These are phyloP conservation scores for Myotisia sp. DNA, from an alignment of 2,329 filamentous ascomycete species.

Conservation along the genomic window DNA sequence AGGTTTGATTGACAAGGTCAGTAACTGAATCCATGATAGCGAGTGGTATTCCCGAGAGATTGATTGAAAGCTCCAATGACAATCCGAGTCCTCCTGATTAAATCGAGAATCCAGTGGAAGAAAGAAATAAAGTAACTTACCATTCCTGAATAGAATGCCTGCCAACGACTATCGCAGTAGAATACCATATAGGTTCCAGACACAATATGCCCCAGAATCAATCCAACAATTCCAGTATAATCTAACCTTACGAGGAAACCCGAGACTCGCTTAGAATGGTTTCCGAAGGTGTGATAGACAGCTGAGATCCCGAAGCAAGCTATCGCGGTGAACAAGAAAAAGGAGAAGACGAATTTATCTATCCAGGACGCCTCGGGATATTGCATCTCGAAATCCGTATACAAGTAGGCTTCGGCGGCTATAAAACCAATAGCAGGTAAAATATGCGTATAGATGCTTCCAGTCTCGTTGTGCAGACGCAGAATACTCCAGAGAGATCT, in stretches of 20 bases:
- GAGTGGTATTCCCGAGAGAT: no score
- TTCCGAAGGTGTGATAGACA: conserved; percentile 18
- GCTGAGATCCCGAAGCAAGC: conserved; percentile 48
- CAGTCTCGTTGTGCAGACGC: conserved; percentile 53
- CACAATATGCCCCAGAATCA: conserved; percentile 20
- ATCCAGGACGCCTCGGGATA: conserved; percentile 6
- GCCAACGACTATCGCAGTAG: conserved; percentile 16
- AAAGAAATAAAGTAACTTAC: conserved; percentile 18
- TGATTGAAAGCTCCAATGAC: no score
- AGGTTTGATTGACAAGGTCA: no score
- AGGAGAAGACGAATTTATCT: conserved; percentile 24
- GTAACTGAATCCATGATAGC: no score
- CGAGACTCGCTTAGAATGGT: conserved; percentile 16
- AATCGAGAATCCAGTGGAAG: no score
- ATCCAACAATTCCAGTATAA: conserved; percentile 18
- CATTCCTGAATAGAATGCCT: conserved; percentile 20
- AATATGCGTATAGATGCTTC: conserved; percentile 60
- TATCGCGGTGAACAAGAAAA: conserved; percentile 56
- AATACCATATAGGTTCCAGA: conserved; percentile 22
- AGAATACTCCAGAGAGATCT: conserved; percentile 44
- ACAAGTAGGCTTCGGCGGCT: conserved; percentile 6
- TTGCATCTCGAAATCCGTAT: conserved; percentile 7
- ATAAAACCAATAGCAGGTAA: conserved; percentile 50
- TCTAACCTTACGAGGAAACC: conserved; percentile 16
- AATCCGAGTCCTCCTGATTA: no score